Base-by-base conservation (phyloP, 2,329 filamentous ascomycete species). In the Neofusicoccum laricinum region DNA sequence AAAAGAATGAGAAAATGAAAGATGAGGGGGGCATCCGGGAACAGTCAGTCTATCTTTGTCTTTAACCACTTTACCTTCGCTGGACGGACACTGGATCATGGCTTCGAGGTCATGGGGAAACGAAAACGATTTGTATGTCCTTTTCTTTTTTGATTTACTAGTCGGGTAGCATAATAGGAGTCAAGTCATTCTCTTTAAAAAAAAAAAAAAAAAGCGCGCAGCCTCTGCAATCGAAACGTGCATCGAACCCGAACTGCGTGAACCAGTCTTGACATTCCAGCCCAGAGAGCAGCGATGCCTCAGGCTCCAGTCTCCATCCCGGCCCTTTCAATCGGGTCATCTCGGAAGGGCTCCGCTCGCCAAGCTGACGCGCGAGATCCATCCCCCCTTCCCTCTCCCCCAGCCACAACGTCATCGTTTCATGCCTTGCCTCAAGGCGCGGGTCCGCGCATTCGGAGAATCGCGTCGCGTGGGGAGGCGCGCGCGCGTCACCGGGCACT, bases 101-200 rank as follows among this genome's bases (percentile, higher is more conserved):
- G 32, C 30, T 19, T 6, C 12, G 6, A 36, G n/a, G 49, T 38
- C 12, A 14, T 34, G 48, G 11, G 8, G 7, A 30, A 19, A 30
- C 17, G 36, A 19, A 55, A 58, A 43, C 21, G 40, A 34, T 17
- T 41, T 45, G 21, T 17, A 30, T 7, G 41, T 15, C 34, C 15
- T 19, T 46, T 19, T 36, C 34, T 36, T 45, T 10, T 34, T 36
- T 45, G 11, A 17, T 19, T 45, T 4, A 17, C 4, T 59, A 46
- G 55, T 41, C 46, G 41, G 40, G 40, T 46, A 59, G 55, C 55
- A 59, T 59, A 59, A 59, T 59, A 59, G 55, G 55, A 59, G 55
- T 59, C 55, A 32, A 25, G 43, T 46, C 55, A 36, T 59, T 59
- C 55, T 46, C 30, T 59, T 36, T 6, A 4, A 3, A 46, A 7